These are phyloP conservation scores for Stentor coeruleus DNA, from an alignment of 73 alveolate genomes.

Conservation along the genomic window DNA sequence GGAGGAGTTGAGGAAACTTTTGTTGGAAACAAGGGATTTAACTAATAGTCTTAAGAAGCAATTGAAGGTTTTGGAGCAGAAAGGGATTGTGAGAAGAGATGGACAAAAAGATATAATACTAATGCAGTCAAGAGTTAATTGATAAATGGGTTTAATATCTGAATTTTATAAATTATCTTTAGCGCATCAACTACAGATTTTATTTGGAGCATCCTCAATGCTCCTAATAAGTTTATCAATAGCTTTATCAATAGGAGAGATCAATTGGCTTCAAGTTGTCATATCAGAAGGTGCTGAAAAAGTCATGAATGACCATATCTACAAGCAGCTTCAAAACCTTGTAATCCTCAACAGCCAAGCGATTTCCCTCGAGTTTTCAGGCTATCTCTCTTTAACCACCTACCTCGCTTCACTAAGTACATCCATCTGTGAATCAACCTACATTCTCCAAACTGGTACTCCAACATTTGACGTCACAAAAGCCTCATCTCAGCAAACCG, in stretches of 20 bases:
- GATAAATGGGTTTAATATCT: too few species aligned
- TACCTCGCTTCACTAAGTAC: background rate
- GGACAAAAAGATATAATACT: background rate
- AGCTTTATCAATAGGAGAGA: background rate
- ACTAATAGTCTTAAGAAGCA: constrained; percentile 63
- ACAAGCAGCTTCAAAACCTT: background rate
- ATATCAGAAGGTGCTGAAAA: background rate
- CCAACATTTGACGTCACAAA: background rate
- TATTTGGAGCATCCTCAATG: background rate
- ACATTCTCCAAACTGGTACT: background rate
- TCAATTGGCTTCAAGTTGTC: background rate
- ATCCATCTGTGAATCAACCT: background rate
- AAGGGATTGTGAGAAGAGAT: constrained; percentile 44
- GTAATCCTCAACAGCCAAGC: background rate
- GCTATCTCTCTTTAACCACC: background rate
- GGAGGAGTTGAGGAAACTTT: constrained; percentile 57
- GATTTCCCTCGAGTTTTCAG: background rate
- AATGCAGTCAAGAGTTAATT: too few species aligned
- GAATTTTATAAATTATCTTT: background rate
- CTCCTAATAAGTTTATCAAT: background rate
- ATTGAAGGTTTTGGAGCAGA: constrained; percentile 58
- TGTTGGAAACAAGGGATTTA: constrained; percentile 55
- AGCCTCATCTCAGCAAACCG: background rate
- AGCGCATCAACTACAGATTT: background rate
- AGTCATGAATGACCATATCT: too few species aligned